A percentile compares a stretch with the other conserved stretches of the same genome.
phyloP scores from a whole-genome alignment of 371 early-diverging fungal genomes.

The Catenaria anguillulae region DNA sequence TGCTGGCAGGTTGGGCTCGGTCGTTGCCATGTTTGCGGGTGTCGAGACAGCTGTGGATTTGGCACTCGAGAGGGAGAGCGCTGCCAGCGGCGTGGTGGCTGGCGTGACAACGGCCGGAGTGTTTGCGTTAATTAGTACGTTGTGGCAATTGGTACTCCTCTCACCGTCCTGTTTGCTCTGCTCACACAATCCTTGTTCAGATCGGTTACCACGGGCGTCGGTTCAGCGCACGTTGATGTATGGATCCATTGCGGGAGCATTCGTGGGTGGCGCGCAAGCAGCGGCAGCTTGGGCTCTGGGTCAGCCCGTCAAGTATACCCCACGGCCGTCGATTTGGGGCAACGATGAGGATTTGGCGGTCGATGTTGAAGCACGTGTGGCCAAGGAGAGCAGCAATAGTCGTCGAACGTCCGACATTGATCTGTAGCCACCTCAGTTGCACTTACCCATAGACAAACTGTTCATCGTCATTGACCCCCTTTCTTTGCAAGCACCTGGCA shows the following conservation, averaged over 20 bases:
- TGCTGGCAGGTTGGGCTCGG: conserved; percentile 41
- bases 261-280: not conserved
- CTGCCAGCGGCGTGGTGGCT: conserved; percentile 45
- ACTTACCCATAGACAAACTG: no score
- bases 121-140: not conserved
- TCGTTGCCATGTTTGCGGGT: conserved; percentile 49
- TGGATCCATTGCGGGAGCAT: not conserved
- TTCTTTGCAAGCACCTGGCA: no score
- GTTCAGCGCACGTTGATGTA: not conserved
- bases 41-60: conserved; percentile 53
- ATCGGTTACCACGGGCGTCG: not conserved
- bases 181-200: not conserved
- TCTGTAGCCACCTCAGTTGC: no score
- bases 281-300: not conserved
- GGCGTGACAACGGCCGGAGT: conserved; percentile 41
- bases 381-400: no score
- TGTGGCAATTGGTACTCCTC: no score
- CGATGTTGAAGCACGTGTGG: no score
- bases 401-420: no score
- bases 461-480: no score
- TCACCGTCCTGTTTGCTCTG: not conserved
- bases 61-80: conserved; percentile 44
- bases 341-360: no score
- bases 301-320: not conserved
- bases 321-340: no score